Evolutionary conservation across 805 yeast genomes (phyloP), one percentile per base, ranked within the genome.

Genomic region (Yarrowia sp.): DNA sequence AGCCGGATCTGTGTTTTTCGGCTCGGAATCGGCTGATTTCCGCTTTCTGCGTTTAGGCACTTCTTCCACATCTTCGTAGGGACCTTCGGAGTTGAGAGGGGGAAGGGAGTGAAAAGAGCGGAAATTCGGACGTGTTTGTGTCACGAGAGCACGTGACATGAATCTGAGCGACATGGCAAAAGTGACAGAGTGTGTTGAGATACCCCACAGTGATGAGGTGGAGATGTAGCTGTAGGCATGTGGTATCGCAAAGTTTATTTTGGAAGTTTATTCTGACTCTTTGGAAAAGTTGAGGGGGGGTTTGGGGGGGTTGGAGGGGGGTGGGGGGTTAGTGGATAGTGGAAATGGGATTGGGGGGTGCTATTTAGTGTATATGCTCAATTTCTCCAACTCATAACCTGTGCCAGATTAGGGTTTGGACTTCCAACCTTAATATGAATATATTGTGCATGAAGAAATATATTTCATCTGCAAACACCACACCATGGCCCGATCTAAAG

Each of bases 11-110:
- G 60, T 22, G 60, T 53, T 39, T 8, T 39, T 38, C 10, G 39
- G 39, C 36, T 53, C 36, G 9, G 36, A 11, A 18, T 53, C 60
- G 13, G 45, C 10, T 6, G 36, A 8, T 28, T 18, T 53, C 8
- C 58, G 58, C 1, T 28, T 39, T 53, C n/a, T 22, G 28, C 28
- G 28, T 22, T 39, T 39, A 33, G 45, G 44, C 45, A 22, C 28
- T 22, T 53, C 58, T 14, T 38, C 60, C 18, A 53, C 60, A 7
- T 53, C 60, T 13, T 53, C 60, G n/a, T 53, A 53, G 5, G 45
- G 60, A 2, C 44, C 44, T 6, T 51, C n/a, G 15, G 58, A 8
- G 43, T 17, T 15, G 53, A 7, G 14, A 1, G 31, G 42, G 10
- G 14, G 13, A 2, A 33, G 39, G 5, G 57, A 14, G 39, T 17